Evolutionary conservation across 2,329 filamentous ascomycete species (phyloP), one percentile per base, ranked within the genome.

Genomic region (Penicillium sp.): DNA sequence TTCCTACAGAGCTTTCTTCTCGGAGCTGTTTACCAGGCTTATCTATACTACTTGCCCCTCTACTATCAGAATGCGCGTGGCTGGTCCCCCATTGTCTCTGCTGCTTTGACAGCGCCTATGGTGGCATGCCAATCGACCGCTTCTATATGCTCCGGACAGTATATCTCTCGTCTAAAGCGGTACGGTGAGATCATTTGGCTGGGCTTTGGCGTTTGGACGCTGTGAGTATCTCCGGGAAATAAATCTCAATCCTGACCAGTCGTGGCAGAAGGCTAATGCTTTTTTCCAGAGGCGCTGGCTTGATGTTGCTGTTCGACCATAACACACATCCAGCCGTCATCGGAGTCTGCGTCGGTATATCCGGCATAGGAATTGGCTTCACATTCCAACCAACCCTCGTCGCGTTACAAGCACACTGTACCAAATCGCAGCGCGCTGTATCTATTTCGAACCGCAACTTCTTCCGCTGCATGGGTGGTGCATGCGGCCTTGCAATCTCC

Each of bases 361-460:
- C 83, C 35, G 82, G 84, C 2, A 67, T 80, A 2, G 84, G 85
- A 10, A 75, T 85, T 0, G 86, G 86, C 1, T 79, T 77, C 58
- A 76, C 78, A 5, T 82, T 83, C 61, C 82, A 84, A 59, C 81
- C 82, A 4, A 81, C 78, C 0, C 75, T 88, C 0, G 79, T 87
- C 5, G 86, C 85, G 1, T 70, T 84, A 14, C 85, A 87, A 67
- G 83, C 84, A 0, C 84, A 87, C 68, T 82, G 79, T 22, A 75
- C 78, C 1, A 85, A 85, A 67, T 73, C 80, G 0, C 82, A 87
- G 44, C 79, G 86, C 19, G 86, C 87, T 0, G 82, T 88, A 1
- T 81, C 87, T 19, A 88, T 87, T 37, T 85, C 83, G 2, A 82
- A 83, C 53, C 79, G 86, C 1, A 89, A 89, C 64, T 88, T 88